Conservation (phyloP, 1,284 basidiomycete genomes). For the Cutaneotrichosporon dermatis region DNA sequence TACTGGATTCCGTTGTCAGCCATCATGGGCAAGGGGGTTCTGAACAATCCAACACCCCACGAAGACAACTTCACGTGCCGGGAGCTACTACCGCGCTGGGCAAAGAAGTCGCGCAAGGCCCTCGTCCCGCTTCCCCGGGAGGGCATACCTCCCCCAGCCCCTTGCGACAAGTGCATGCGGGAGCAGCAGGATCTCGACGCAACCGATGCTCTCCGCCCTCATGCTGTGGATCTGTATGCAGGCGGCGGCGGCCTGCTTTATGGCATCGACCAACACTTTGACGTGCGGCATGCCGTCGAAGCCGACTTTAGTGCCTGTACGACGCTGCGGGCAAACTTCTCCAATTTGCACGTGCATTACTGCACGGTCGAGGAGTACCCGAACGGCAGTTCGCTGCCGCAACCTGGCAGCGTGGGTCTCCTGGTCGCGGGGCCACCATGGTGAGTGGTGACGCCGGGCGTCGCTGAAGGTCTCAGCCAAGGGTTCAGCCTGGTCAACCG, state of each 20-base stretch:
- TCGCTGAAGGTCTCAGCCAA: conserved; percentile 23
- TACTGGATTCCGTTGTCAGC: neutral
- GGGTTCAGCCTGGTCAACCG: conserved; percentile 29
- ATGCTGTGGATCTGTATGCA: conserved; percentile 31
- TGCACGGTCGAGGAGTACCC: neutral
- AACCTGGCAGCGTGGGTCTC: conserved; percentile 4
- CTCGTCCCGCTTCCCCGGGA: neutral
- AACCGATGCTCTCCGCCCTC: conserved; percentile 5
- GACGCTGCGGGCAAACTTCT: conserved; percentile 18
- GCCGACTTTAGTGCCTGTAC: conserved; percentile 13
- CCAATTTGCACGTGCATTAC: neutral
- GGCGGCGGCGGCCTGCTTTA: conserved; percentile 32
- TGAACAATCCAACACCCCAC: no score
- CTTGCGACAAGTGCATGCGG: neutral
- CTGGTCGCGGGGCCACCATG: conserved; percentile 32
- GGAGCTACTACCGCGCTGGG: neutral
- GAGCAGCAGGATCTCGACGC: neutral
- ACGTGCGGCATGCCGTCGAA: conserved; percentile 26
- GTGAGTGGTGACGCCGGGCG: conserved; percentile 11
- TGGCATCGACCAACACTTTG: conserved; percentile 20
- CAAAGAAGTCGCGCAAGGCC: neutral
- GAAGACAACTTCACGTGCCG: neutral
- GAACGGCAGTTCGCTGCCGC: neutral
- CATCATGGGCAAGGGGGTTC: neutral
- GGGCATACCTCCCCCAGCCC: neutral